A percentile compares a stretch with the other conserved stretches of the same genome.
phyloP scores from a whole-genome alignment of 805 yeast genomes.

The Monosporozyma servazzii region DNA sequence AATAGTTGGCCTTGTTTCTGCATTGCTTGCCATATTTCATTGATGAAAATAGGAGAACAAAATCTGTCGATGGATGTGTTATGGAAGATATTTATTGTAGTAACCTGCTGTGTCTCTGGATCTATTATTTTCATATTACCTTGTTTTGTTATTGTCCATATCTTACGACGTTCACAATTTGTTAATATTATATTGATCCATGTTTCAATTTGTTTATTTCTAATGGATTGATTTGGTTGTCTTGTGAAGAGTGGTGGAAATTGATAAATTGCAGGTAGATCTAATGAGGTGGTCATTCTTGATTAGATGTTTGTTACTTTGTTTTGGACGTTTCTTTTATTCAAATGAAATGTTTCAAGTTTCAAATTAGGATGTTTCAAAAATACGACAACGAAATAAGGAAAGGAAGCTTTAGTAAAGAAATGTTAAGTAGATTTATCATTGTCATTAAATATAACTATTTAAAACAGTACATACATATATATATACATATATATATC shows the following conservation, averaged over 20 bases:
- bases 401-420: background rate
- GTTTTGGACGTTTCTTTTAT: no score
- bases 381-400: background rate
- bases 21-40: conserved; percentile 50
- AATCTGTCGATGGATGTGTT: conserved; percentile 44
- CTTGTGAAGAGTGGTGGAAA: conserved; percentile 90
- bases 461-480: background rate
- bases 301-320: background rate
- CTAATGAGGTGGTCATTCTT: background rate
- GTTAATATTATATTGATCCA: conserved; percentile 63
- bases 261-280: conserved; percentile 45
- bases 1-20: conserved; percentile 47
- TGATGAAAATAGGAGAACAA: conserved; percentile 45
- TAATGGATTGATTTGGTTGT: conserved; percentile 76
- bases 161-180: conserved; percentile 47
- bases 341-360: background rate
- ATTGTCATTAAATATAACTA: background rate
- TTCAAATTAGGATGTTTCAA: background rate
- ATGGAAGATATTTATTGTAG: conserved; percentile 35
- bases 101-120: background rate
- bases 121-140: conserved; percentile 12
- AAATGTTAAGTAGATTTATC: background rate
- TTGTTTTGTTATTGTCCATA: conserved; percentile 42
- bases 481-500: conserved; percentile 1
- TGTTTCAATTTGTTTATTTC: conserved; percentile 64